Evolutionary conservation across 345 rosid genomes (phyloP).

Genomic region (Lepidium africanum): DNA sequence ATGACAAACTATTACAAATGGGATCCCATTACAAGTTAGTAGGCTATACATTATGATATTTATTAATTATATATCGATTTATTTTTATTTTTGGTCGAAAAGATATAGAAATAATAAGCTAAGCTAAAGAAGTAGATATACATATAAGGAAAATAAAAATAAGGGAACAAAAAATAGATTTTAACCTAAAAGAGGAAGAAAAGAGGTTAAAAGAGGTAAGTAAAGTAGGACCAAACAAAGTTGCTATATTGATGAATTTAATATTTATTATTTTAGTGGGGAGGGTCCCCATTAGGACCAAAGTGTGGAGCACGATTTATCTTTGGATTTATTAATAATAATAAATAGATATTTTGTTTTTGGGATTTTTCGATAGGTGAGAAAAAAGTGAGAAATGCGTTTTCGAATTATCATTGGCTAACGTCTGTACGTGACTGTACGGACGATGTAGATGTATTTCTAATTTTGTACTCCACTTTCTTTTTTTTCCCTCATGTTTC

Average conservation of each 20-base stretch:
- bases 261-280: background rate
- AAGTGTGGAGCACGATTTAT: constrained; percentile 33
- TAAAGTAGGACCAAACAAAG: constrained; percentile 10
- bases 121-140: background rate
- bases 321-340: constrained; percentile 2
- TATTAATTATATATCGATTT: background rate
- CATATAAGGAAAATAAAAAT: background rate
- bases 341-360: background rate
- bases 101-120: too few relatives aligned
- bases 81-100: too few relatives aligned
- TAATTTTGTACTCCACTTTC: background rate
- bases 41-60: background rate
- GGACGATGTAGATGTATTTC: constrained; percentile 37
- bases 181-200: constrained; percentile 26
- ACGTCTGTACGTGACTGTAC: constrained; percentile 31
- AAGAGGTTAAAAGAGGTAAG: constrained; percentile 22
- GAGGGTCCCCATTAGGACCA: constrained; percentile 16
- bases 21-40: too few relatives aligned
- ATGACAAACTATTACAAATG: too few relatives aligned
- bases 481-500: background rate
- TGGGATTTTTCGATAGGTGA: constrained; percentile 13
- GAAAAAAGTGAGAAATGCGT: constrained; percentile 33
- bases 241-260: background rate
- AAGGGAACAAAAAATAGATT: background rate
- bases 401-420: constrained; percentile 48